Base-by-base conservation (phyloP, 139 green algal genomes). In the Volvox reticuliferus region DNA sequence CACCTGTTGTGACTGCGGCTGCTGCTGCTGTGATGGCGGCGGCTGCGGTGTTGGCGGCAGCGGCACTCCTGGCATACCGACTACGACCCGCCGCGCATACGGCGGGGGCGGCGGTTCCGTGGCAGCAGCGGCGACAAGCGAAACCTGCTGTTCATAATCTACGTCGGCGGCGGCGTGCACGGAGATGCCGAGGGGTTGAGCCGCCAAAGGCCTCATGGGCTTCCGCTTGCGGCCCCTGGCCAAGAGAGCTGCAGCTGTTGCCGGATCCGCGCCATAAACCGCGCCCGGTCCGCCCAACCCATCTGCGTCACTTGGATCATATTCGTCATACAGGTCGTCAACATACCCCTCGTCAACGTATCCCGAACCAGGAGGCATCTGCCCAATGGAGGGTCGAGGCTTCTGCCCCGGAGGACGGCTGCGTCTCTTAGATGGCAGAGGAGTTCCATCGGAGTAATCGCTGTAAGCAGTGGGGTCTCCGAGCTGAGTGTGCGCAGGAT, bases 191-290 rank as follows among this genome's bases (percentile, higher is more conserved):
- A 61, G 28, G 1, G 85, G 71, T 37, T 89, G 85, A 12, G 85
- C 85, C n/a, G 71, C 36, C 6, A 22, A 68, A 1, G 83, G 44
- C 44, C 85, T 20, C 0, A 37, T 30, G n/a, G 85, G 26, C 44
- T 89, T 89, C 14, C 85, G 85, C 71, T 89, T 82, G 37, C 85
- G 85, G 3, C 44, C 44, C 21, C 69, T n/a, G 13, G 2, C 9
- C 19, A 73, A n/a, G 12, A n/a, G 20, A 17, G 50, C 26, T 5
- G 79, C 1, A 3, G 18, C 82, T 16, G 24, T 20, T 21, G 61
- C 17, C n/a, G 55, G 36, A n/a, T 55, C 81, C 30, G 22, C 79
- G 22, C 79, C 79, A 37, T 24, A 37, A 50, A 16, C 6, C 19
- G 28, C 17, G 14, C 61, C 81, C 37, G 17, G 17, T 30, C 78